phyloP scores from a whole-genome alignment of 176 grass and related monocot species.

The Rhynchospora tenuis region DNA sequence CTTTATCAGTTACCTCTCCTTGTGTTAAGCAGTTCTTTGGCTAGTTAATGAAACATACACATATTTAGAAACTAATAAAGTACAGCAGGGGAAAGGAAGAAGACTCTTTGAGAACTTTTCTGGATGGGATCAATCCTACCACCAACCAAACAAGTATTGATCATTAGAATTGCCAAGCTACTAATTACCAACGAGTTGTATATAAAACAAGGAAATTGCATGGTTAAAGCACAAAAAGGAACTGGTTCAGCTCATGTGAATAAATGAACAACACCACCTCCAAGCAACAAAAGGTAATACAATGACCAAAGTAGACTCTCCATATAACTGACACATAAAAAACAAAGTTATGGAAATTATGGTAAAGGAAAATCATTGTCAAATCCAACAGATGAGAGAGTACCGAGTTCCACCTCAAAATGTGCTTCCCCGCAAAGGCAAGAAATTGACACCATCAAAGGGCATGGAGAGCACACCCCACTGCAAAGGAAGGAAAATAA shows the following conservation, averaged over 20 bases:
- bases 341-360: background rate
- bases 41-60: background rate
- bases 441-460: conserved; percentile 91
- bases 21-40: background rate
- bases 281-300: background rate
- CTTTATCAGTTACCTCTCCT: background rate
- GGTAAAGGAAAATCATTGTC: background rate
- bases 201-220: background rate
- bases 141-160: background rate
- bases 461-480: conserved; percentile 78
- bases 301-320: background rate
- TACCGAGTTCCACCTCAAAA: conserved; percentile 80
- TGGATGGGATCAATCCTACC: background rate
- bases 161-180: background rate
- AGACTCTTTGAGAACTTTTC: background rate
- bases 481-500: conserved; percentile 25
- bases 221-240: background rate
- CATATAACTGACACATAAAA: background rate
- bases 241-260: background rate
- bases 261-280: background rate
- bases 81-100: background rate
- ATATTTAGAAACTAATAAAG: background rate
- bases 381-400: conserved; percentile 32
- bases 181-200: background rate
- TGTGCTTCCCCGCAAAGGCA: conserved; percentile 73